These are phyloP conservation scores for Xylaria palmicola DNA, from an alignment of 495 filamentous ascomycete species.

Conservation along the genomic window DNA sequence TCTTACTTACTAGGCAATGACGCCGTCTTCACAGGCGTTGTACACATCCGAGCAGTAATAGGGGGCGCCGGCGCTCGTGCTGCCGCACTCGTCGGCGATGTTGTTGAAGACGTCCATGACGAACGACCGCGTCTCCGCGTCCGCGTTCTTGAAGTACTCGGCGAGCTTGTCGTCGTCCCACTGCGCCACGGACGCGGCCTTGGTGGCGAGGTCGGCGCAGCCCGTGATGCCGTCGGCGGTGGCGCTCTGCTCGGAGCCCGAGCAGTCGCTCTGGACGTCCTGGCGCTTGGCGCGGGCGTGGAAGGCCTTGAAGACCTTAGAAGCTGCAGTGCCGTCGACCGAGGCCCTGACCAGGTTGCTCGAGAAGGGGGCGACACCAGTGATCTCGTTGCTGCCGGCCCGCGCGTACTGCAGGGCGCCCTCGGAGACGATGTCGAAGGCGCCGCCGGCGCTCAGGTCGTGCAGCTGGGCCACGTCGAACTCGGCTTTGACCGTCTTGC, in stretches of 20 bases:
- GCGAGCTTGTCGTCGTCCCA: conserved; percentile 52
- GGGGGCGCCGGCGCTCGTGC: conserved; percentile 42
- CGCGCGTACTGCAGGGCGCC: conserved; percentile 53
- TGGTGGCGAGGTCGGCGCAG: conserved; percentile 48
- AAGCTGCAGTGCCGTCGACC: conserved; percentile 52
- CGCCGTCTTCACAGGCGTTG: conserved; percentile 48
- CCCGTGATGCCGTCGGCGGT: conserved; percentile 49
- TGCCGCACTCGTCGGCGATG: conserved; percentile 51
- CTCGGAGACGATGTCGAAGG: conserved; percentile 44
- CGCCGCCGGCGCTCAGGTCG: conserved; percentile 52
- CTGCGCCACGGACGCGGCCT: conserved; percentile 52
- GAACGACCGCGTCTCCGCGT: conserved; percentile 37
- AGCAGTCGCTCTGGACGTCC: conserved; percentile 47
- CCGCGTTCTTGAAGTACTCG: conserved; percentile 64
- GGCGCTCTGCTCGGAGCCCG: conserved; percentile 38
- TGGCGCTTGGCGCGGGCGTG: conserved; percentile 47
- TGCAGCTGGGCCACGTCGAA: conserved; percentile 58
- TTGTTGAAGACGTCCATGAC: conserved; percentile 53
- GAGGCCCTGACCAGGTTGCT: conserved; percentile 46
- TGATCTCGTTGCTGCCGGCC: conserved; percentile 42
- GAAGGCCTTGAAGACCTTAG: conserved; percentile 44
- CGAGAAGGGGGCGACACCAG: conserved; percentile 42
- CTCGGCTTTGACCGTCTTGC: conserved; percentile 52
- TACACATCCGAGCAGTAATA: conserved; percentile 56
- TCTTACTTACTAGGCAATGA: conserved; percentile 47